phyloP scores from a whole-genome alignment of 352 stramenopile species.

The Globisporangium paroecandrum region DNA sequence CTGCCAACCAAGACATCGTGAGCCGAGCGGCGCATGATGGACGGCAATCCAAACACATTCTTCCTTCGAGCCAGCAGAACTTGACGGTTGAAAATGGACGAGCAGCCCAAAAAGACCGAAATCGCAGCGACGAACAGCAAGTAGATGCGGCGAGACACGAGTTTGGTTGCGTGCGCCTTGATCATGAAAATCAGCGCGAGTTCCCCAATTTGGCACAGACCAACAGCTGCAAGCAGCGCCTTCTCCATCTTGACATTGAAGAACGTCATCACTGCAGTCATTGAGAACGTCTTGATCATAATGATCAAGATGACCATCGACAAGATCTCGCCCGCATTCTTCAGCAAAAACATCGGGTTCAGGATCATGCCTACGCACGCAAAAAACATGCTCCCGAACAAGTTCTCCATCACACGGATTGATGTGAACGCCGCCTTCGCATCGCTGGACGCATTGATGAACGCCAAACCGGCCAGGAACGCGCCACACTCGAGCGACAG shows the following conservation, averaged over 20 bases:
- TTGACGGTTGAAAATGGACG: conserved; percentile 72
- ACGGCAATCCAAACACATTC: conserved; percentile 55
- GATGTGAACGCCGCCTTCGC: conserved; percentile 75
- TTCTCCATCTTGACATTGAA: conserved; percentile 73
- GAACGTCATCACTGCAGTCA: conserved; percentile 78
- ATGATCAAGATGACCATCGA: conserved; percentile 82
- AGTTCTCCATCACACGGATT: conserved; percentile 85
- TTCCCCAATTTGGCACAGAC: conserved; percentile 82
- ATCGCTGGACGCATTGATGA: conserved; percentile 64
- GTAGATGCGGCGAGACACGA: conserved; percentile 80
- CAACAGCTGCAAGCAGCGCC: conserved; percentile 66
- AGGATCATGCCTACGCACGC: conserved; percentile 87
- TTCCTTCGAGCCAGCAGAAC: conserved; percentile 62
- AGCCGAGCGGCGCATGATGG: conserved; percentile 23
- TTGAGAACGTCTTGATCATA: conserved; percentile 70
- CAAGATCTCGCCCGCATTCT: conserved; percentile 75
- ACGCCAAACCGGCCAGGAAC: conserved; percentile 78
- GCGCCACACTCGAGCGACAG: conserved; percentile 81
- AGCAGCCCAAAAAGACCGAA: conserved; percentile 78
- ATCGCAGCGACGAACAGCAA: conserved; percentile 80
- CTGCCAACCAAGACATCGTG: conserved; percentile 14
- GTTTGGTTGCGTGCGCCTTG: conserved; percentile 80
- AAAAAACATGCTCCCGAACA: conserved; percentile 89
- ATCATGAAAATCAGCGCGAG: conserved; percentile 89
- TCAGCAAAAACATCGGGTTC: conserved; percentile 75